Evolutionary conservation across 2,329 filamentous ascomycete genomes (phyloP).

Genomic region (Leptographium flavum): DNA sequence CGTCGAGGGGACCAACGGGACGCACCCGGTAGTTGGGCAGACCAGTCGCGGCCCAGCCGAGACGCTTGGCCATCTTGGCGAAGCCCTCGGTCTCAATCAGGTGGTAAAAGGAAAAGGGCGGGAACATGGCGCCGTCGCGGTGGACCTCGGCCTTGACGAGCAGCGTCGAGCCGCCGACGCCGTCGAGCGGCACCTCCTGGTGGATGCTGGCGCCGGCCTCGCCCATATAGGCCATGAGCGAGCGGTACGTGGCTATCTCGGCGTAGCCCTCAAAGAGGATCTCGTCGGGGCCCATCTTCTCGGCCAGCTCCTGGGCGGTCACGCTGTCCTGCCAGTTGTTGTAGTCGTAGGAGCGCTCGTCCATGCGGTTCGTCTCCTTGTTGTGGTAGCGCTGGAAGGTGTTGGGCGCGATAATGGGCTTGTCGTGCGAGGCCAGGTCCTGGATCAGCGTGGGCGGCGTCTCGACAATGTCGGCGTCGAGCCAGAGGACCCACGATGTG

Average conservation of each 20-base stretch:
- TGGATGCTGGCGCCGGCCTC: conserved; percentile 40
- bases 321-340: conserved; percentile 95
- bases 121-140: conserved; percentile 96
- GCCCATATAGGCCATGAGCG: conserved; percentile 76
- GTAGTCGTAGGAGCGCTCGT: conserved; percentile 82
- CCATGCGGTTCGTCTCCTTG: conserved; percentile 49
- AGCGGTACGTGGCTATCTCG: conserved; percentile 83
- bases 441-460: conserved; percentile 76
- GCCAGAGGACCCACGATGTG: conserved; percentile 94
- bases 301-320: conserved; percentile 59
- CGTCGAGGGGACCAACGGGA: neutral
- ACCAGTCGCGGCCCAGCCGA: conserved; percentile 79
- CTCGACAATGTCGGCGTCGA: conserved; percentile 86
- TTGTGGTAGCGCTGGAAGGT: conserved; percentile 84
- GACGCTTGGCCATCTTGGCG: conserved; percentile 83
- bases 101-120: conserved; percentile 89
- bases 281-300: conserved; percentile 77
- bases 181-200: conserved; percentile 65
- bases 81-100: conserved; percentile 97
- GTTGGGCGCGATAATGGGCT: conserved; percentile 86
- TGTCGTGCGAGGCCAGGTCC: conserved; percentile 76
- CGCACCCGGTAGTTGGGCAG: conserved; percentile 91
- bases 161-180: conserved; percentile 83
- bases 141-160: conserved; percentile 95
- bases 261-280: conserved; percentile 87